phyloP scores from a whole-genome alignment of 441 rosid species.

The Erodium trifolium region DNA sequence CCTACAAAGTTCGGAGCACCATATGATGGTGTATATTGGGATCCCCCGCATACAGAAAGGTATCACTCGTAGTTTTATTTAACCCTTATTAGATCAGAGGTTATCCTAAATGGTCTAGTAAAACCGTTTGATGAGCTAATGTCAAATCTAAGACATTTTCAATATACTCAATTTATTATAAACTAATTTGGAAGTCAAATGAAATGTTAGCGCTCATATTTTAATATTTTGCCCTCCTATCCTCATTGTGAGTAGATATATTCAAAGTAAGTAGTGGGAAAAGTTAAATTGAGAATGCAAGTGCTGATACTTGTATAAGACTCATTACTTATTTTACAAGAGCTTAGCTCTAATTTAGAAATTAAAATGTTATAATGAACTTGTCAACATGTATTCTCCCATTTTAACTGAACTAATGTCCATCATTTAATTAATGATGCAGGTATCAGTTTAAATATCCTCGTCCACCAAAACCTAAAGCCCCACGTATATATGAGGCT shows the following conservation, averaged over 20 bases:
- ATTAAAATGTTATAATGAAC: neutral
- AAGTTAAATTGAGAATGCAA: slow-evolving; percentile 5
- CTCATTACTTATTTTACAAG: neutral
- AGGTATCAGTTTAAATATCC: slow-evolving; percentile 59
- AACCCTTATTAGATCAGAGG: slow-evolving; percentile 7
- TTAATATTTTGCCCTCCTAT: neutral
- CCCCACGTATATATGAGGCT: slow-evolving; percentile 70
- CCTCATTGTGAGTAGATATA: neutral
- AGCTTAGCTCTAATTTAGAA: slow-evolving; percentile 5
- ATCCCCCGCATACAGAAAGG: slow-evolving; percentile 67
- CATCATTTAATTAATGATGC: slow-evolving; percentile 22
- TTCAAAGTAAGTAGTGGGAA: neutral
- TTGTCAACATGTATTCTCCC: slow-evolving; percentile 6
- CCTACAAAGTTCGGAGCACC: slow-evolving; percentile 60
- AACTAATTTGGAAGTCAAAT: neutral
- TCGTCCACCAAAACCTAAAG: slow-evolving; percentile 57
- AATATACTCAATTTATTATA: neutral
- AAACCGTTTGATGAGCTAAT: slow-evolving; percentile 5
- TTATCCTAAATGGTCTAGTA: slow-evolving; percentile 4
- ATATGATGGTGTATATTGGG: slow-evolving; percentile 83
- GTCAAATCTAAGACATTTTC: neutral
- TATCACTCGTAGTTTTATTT: slow-evolving; percentile 16
- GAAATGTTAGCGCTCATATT: slow-evolving; percentile 3
- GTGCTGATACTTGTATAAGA: neutral
- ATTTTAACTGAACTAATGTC: slow-evolving; percentile 3